Base-by-base conservation (phyloP, 371 early-diverging fungal genomes). In the Mortierella sp. region DNA sequence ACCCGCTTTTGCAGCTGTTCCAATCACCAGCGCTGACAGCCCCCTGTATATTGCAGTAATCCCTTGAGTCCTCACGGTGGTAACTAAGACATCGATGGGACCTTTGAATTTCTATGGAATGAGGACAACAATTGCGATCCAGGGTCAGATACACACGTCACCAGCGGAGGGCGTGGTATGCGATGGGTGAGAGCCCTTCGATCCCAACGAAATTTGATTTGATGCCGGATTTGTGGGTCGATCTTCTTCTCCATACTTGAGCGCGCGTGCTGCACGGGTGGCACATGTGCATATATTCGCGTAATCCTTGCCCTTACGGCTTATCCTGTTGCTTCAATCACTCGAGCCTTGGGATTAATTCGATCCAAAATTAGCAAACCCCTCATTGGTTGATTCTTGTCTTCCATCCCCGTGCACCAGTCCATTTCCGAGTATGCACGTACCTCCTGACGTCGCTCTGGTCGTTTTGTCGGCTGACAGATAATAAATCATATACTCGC, bases 1-100 rank as follows among this genome's bases (percentile, higher is more conserved):
- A 19, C 93, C 95, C 0, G 96, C 97, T 71, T 96, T 96, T 50
- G 90, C 89, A 3, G 95, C 92, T 52, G 90, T 96, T 9, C 98
- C 98, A 64, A 94, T 86, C 15, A 94, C 90, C 75, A 96, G 83
- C 1, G 98, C 92, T 32, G 93, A 87, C 1, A 94, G 84, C 11
- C 95, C 95, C 6, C 87, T 82, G 78, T 96, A 95, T n/a, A 95
- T 79, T 0, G 89, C 90, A 6, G 79, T 57, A 47, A 93, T 21
- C 6, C 95, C 97, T 46, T 89, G 85, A 3, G 86, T 85, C 39
- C 80, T 66, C 2, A 93, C 82, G 0, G 90, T 93, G 14, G 86
- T 80, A 9, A 81, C 80, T 14, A 92, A 73, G 53, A 93, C 92
- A 70, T 95, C 94, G 24, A 94, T 80, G 8, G 96, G 95, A 6